Percentiles rank a stretch among this genome's conserved stretches.
phyloP scores from a whole-genome alignment of 1,139 yeast species.

The Saccharomyces hybrid region DNA sequence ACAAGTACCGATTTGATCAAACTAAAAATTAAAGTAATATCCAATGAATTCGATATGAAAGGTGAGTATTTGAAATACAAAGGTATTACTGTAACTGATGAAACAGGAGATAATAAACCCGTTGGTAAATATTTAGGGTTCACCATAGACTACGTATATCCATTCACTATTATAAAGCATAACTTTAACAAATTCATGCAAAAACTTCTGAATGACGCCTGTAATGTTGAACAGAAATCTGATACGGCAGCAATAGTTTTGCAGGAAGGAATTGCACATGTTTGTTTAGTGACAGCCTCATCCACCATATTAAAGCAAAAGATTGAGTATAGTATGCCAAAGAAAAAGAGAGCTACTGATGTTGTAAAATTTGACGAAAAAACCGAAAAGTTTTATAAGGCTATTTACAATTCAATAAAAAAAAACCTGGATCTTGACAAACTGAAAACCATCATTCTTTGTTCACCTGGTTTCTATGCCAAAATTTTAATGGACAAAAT shows the following conservation, averaged over 20 bases:
- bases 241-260: slow-evolving; percentile 91
- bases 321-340: slow-evolving; percentile 77
- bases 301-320: slow-evolving; percentile 79
- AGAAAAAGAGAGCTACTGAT: slow-evolving; percentile 74
- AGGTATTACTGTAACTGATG: slow-evolving; percentile 71
- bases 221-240: slow-evolving; percentile 71
- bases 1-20: slow-evolving; percentile 24
- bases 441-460: slow-evolving; percentile 70
- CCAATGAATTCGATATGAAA: slow-evolving; percentile 69
- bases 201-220: slow-evolving; percentile 58
- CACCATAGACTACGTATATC: slow-evolving; percentile 63
- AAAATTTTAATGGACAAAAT: slow-evolving; percentile 54
- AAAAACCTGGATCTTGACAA: slow-evolving; percentile 62
- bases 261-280: slow-evolving; percentile 91
- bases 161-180: slow-evolving; percentile 60
- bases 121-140: slow-evolving; percentile 83
- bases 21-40: slow-evolving; percentile 46
- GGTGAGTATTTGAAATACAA: slow-evolving; percentile 71
- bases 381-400: slow-evolving; percentile 57
- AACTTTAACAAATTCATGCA: slow-evolving; percentile 76
- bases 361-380: slow-evolving; percentile 76
- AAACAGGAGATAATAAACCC: slow-evolving; percentile 40
- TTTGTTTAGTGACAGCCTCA: slow-evolving; percentile 80
- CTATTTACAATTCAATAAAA: slow-evolving; percentile 55
- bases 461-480: slow-evolving; percentile 91